Conservation (phyloP, 2,329 filamentous ascomycete genomes). For the Capronia americana region DNA sequence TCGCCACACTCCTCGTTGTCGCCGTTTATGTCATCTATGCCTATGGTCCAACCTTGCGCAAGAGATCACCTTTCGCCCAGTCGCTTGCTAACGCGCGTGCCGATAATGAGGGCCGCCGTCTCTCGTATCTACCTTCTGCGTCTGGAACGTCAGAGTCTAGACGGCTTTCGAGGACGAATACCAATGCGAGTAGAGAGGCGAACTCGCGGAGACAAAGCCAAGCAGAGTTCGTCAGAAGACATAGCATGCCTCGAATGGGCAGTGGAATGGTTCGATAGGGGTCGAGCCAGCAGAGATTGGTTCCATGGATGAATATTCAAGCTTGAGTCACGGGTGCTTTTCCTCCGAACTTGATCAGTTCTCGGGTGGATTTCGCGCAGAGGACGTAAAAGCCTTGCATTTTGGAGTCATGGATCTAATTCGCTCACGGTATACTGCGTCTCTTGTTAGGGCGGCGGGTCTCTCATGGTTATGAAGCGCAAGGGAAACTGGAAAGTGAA, state of each 20-base stretch:
- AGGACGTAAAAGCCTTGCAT: background rate
- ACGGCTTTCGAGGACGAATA: conserved; percentile 29
- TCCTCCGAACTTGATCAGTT: background rate
- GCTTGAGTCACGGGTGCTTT: background rate
- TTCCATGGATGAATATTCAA: background rate
- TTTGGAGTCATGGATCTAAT: background rate
- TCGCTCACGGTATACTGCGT: background rate
- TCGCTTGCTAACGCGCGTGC: conserved; percentile 58
- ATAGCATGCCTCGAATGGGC: conserved; percentile 25
- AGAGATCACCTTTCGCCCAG: conserved; percentile 69
- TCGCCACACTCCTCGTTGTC: conserved; percentile 66
- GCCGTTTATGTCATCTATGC: conserved; percentile 72
- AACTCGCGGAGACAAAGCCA: conserved; percentile 34
- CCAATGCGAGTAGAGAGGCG: conserved; percentile 20
- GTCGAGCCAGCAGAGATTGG: conserved; percentile 1
- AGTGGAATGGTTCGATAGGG: conserved; percentile 24
- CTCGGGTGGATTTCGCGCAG: background rate
- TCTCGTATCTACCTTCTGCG: conserved; percentile 45
- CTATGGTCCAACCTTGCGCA: conserved; percentile 66
- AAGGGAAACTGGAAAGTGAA: background rate
- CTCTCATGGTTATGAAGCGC: background rate
- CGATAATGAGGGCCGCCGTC: conserved; percentile 43
- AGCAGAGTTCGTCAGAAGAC: conserved; percentile 27
- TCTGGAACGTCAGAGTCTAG: conserved; percentile 30
- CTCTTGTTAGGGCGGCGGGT: background rate